Percentiles rank a stretch among this genome's conserved stretches.
phyloP scores from a whole-genome alignment of 306 rosid genomes.

The Fagus sylvatica region DNA sequence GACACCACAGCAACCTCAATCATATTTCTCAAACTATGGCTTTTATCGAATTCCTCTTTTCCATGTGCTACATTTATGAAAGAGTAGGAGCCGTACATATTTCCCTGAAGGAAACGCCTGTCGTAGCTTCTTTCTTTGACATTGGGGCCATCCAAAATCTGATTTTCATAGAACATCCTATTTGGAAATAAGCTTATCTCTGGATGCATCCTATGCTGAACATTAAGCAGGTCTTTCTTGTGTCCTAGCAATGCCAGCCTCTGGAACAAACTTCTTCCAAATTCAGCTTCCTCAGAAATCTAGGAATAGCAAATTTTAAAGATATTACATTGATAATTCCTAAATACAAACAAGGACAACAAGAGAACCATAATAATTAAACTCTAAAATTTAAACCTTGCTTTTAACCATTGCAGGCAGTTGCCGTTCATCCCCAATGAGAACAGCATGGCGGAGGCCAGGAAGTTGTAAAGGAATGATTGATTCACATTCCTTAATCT shows the following conservation, averaged over 20 bases:
- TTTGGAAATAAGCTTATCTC: constrained; percentile 41
- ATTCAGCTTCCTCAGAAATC: constrained; percentile 59
- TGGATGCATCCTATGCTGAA: constrained; percentile 51
- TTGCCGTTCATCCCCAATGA: constrained; percentile 80
- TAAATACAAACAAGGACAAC: neutral
- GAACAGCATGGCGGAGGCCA: constrained; percentile 53
- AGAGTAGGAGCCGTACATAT: constrained; percentile 41
- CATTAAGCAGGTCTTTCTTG: constrained; percentile 49
- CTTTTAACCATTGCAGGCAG: constrained; percentile 70
- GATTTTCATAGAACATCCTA: constrained; percentile 36
- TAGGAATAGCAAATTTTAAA: neutral
- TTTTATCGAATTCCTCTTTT: constrained; percentile 32
- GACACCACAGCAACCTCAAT: constrained; percentile 43
- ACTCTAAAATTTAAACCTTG: constrained; percentile 47
- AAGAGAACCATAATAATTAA: neutral
- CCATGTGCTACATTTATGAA: constrained; percentile 42
- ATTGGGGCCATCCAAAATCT: constrained; percentile 30
- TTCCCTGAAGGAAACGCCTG: constrained; percentile 27
- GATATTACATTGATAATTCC: too few relatives aligned
- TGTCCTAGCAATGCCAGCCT: constrained; percentile 50
- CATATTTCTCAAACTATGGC: constrained; percentile 34
- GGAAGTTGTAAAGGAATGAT: constrained; percentile 62
- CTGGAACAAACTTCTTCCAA: constrained; percentile 74
- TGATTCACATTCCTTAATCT: constrained; percentile 75
- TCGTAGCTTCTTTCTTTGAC: constrained; percentile 29